Evolutionary conservation across 176 grass and related monocot genomes (phyloP), one percentile per base, ranked within the genome.

Genomic region (Hsuehochloa calcarea): DNA sequence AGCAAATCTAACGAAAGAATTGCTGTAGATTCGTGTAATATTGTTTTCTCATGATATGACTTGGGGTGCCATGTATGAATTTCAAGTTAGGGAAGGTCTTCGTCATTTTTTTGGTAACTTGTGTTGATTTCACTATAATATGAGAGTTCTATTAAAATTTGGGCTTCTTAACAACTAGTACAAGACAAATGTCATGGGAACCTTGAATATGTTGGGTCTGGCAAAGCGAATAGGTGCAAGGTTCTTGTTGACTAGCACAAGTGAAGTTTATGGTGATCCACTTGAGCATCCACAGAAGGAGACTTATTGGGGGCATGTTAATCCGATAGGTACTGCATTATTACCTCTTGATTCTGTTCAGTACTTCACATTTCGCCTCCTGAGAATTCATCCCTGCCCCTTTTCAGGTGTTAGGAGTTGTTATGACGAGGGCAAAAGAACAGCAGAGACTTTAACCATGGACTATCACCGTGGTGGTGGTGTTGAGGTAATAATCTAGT

Each of bases 151-250:
- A 9, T 61, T 68, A 82, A 85, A 70, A 70, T 68, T 78, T 66
- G 81, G 44, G 12, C 45, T 44, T 43, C 82, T 72, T 92, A 80
- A 91, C 90, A 50, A 85, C 60, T 85, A 72, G 55, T 87, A 92
- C 84, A 97, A 97, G 91, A 97, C 95, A 86, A 93, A 97, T 93
- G 92, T 97, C 78, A 97, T 97, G 85, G 92, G 95, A 52, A 97
- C 95, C 38, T 81, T 97, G 77, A 97, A 95, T 86, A 97, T 97
- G 95, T 84, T 97, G 89, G 95, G 95, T 61, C 80, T 97, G 77
- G 90, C 95, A 70, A 97, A 95, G 87, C 77, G 90, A 52, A 92
- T 97, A 85, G 95, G 95, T 47, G 95, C 92, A 60, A 92, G 95
- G 89, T 97, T 97, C 86, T 93, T 97, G 56, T 75, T 95, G 63